Base-by-base conservation (phyloP, 306 rosid genomes). In the Macrotyloma uniflorum region DNA sequence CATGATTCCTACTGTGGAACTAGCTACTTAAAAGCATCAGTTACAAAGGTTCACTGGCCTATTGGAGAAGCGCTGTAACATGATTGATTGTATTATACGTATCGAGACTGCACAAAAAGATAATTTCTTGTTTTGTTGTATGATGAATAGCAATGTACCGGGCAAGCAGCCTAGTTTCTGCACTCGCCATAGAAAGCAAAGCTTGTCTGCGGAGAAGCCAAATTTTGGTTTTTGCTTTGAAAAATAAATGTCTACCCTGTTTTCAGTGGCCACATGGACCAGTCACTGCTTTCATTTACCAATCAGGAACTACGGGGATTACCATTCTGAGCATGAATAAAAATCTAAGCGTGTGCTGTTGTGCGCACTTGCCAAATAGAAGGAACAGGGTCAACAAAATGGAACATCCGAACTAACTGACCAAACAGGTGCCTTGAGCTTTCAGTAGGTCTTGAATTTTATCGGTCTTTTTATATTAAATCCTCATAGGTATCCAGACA, bases 1-100 rank as follows among this genome's bases (percentile, higher is more conserved):
- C 84, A 79, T 33, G 95, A 87, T 66, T 82, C 88, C 16, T 77
- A 58, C 75, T 79, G 87, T 83, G 97, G 90, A 66, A 87, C 82
- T 79, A 87, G 80, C 85, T 85, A 80, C 82, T 79, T 87, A 51
- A 88, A 80, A 68, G 81, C 70, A 20, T 87, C 96, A 3, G 74
- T 30, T 16, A 59, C 67, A 30, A 3, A 61, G 42, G 43, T 86
- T 75, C 93, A 86, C 74, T 91, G 70, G 79, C 74, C 89, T 0
- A 86, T 89, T 23, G 91, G 97, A 62, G 68, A 62, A 62, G 45
- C 68, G 59, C 63, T 80, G 67, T 10, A 42, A 76, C 65, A 30
- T 45, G 47, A 40, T 78, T 23, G 59, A 65, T 22, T 79, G 67
- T 16, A 51, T 70, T 54, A 47, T 68, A 20, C 78, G 59, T 33